phyloP scores from a whole-genome alignment of 106 monocot genomes.

The Acorus gramineus region DNA sequence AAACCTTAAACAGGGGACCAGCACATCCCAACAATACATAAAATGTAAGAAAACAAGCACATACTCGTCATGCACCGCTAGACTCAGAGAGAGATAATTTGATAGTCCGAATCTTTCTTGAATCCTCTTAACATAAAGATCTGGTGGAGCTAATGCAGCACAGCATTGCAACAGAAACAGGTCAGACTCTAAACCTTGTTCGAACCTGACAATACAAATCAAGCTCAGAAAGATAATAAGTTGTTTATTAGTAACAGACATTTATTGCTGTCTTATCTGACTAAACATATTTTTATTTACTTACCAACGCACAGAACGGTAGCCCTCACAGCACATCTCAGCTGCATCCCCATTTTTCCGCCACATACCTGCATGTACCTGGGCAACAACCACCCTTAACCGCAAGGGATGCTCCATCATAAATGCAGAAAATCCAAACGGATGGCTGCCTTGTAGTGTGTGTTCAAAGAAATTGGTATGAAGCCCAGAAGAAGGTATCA shows the following conservation, averaged over 20 bases:
- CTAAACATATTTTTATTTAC: not conserved
- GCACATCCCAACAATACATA: not conserved
- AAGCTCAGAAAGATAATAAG: not conserved
- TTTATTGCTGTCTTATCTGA: too few species aligned
- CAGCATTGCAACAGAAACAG: slow-evolving; percentile 95
- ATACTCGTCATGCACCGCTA: slow-evolving; percentile 65
- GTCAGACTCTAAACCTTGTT: slow-evolving; percentile 70
- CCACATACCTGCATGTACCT: slow-evolving; percentile 98
- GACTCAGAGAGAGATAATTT: slow-evolving; percentile 54
- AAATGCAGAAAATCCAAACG: slow-evolving; percentile 67
- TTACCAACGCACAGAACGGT: slow-evolving; percentile 59
- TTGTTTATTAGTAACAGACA: too few species aligned
- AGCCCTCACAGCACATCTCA: slow-evolving; percentile 48
- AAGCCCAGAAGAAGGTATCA: not conserved
- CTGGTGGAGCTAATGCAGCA: slow-evolving; percentile 93
- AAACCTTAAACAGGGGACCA: too few species aligned
- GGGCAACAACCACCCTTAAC: slow-evolving; percentile 85
- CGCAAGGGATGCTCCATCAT: slow-evolving; percentile 88
- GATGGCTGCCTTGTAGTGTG: slow-evolving; percentile 41
- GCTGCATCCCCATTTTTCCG: slow-evolving; percentile 84
- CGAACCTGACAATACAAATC: slow-evolving; percentile 41
- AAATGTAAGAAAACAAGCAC: slow-evolving; percentile 14
- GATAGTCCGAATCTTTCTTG: slow-evolving; percentile 83
- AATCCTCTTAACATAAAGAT: slow-evolving; percentile 67
- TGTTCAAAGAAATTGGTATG: slow-evolving; percentile 44